These are phyloP conservation scores for Starmerella scarabaei DNA, from an alignment of 805 yeast species.

Conservation along the genomic window DNA sequence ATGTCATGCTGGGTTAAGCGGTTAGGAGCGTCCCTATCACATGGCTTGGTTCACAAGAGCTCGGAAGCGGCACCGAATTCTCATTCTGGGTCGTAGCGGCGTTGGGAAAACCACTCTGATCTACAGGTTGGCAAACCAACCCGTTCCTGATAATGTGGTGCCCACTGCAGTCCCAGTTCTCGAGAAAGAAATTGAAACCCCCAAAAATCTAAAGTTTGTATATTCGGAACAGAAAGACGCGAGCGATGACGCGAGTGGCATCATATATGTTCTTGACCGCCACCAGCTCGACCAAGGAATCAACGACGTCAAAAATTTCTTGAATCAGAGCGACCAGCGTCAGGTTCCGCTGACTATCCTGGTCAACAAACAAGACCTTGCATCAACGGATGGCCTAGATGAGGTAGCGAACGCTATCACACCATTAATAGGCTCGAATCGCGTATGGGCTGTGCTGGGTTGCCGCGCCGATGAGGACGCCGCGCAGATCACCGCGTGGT, in stretches of 20 bases:
- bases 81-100: conserved; percentile 9
- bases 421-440: conserved; percentile 9
- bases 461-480: conserved; percentile 10
- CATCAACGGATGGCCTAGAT: conserved; percentile 23
- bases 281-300: conserved; percentile 1
- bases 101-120: conserved; percentile 16
- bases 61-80: conserved; percentile 5
- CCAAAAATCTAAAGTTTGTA: conserved; percentile 7
- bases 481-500: conserved; percentile 7
- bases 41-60: conserved; percentile 12
- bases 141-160: conserved; percentile 15
- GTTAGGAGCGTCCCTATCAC: too few species aligned
- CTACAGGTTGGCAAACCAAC: conserved; percentile 15
- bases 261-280: conserved; percentile 8
- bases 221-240: conserved; percentile 14
- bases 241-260: conserved; percentile 10
- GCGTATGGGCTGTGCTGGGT: conserved; percentile 14
- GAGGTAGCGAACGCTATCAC: conserved; percentile 26
- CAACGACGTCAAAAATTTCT: background rate
- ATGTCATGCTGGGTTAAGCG: too few species aligned
- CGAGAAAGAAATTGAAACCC: conserved; percentile 8
- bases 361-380: conserved; percentile 12
- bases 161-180: conserved; percentile 16
- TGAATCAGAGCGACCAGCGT: background rate
- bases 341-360: conserved; percentile 12